A percentile compares a stretch with the other conserved stretches of the same genome.
These are phyloP conservation scores for Mycena chlorophos DNA, from an alignment of 768 basidiomycete species.

Conservation along the genomic window DNA sequence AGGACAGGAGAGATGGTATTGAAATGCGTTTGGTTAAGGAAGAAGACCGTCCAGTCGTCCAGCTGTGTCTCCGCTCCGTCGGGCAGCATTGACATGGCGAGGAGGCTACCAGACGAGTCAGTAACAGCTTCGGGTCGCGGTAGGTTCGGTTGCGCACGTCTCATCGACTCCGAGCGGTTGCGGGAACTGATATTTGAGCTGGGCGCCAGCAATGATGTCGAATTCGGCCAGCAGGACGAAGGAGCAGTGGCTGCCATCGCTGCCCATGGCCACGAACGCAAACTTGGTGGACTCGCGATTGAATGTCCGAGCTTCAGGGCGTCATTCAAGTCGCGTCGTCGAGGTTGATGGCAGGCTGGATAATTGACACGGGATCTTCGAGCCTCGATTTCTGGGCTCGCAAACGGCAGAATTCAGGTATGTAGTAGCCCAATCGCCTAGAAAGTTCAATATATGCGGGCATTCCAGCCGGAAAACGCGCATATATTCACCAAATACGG, in stretches of 20 bases:
- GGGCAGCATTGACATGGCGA: conserved; percentile 97
- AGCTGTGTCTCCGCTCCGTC: conserved; percentile 94
- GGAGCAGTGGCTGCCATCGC: conserved; percentile 76
- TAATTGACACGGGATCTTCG: too few species aligned
- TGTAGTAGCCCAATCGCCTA: too few species aligned
- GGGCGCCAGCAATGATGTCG: conserved; percentile 93
- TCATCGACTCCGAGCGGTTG: conserved; percentile 93
- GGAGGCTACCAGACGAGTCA: conserved; percentile 52
- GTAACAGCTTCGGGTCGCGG: conserved; percentile 2
- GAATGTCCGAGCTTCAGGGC: background rate
- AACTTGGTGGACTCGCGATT: background rate
- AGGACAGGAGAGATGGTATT: conserved; percentile 85
- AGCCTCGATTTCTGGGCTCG: too few species aligned
- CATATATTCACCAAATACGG: too few species aligned
- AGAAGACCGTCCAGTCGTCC: conserved; percentile 99
- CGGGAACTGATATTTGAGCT: conserved; percentile 94
- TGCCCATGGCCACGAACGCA: conserved; percentile 46
- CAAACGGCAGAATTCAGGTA: too few species aligned
- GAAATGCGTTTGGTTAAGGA: conserved; percentile 90
- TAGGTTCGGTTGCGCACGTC: conserved; percentile 56
- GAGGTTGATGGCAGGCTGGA: too few species aligned
- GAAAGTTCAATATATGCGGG: too few species aligned
- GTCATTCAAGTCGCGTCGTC: background rate
- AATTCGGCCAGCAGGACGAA: conserved; percentile 98
- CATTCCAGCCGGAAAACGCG: too few species aligned